Conservation (phyloP, 2,329 filamentous ascomycete genomes). For the Cadophora gregata region DNA sequence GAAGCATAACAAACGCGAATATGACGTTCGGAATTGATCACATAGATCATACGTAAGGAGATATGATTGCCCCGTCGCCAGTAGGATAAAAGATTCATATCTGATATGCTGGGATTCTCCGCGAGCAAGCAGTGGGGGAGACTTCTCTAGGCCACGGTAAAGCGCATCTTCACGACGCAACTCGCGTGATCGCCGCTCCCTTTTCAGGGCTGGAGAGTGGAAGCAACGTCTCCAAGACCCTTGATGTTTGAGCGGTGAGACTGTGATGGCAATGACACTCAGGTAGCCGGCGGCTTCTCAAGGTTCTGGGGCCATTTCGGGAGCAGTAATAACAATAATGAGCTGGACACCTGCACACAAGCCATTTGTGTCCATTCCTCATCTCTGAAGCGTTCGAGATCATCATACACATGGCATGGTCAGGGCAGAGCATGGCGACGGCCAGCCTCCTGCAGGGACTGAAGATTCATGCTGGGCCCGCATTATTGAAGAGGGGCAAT, state of each 20-base stretch:
- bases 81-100: background rate
- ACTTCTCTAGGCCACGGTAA: slow-evolving; percentile 10
- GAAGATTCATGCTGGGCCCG: slow-evolving; percentile 35
- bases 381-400: slow-evolving; percentile 34
- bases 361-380: slow-evolving; percentile 17
- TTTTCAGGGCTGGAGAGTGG: slow-evolving; percentile 32
- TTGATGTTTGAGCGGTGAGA: slow-evolving; percentile 45
- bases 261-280: slow-evolving; percentile 20
- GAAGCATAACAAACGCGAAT: background rate
- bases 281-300: slow-evolving; percentile 15
- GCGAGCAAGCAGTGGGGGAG: slow-evolving; percentile 1
- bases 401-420: slow-evolving; percentile 2
- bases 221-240: slow-evolving; percentile 36
- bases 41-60: slow-evolving; percentile 2
- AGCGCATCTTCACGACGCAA: slow-evolving; percentile 25
- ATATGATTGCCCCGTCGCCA: background rate
- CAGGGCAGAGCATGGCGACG: background rate
- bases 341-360: slow-evolving; percentile 14
- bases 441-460: slow-evolving; percentile 32
- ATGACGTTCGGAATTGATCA: background rate
- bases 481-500: background rate
- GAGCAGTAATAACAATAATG: background rate
- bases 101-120: slow-evolving; percentile 2
- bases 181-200: slow-evolving; percentile 31
- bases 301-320: slow-evolving; percentile 20